Conservation (phyloP, 306 rosid genomes). For the Sophora flavescens region DNA sequence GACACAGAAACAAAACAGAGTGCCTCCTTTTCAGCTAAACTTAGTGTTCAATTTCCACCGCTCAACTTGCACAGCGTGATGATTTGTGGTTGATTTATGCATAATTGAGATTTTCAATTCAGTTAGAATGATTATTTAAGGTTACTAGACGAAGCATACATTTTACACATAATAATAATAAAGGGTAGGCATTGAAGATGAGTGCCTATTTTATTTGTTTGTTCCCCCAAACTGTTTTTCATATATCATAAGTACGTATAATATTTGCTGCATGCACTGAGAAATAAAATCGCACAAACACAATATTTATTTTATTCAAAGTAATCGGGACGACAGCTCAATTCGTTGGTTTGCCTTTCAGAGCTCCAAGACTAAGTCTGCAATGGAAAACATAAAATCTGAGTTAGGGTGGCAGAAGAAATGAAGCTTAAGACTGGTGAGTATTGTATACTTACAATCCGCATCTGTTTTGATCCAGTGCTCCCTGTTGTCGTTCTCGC, state of each 20-base stretch:
- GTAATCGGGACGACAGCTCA: conserved; percentile 22
- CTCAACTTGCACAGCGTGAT: conserved; percentile 2
- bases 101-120: not conserved
- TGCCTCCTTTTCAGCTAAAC: too few species aligned
- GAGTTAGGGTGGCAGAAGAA: conserved; percentile 19
- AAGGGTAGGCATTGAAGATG: conserved; percentile 48
- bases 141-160: conserved; percentile 13
- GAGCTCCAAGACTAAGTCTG: conserved; percentile 91
- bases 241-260: conserved; percentile 35
- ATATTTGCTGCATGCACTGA: conserved; percentile 46
- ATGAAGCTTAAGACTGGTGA: not conserved
- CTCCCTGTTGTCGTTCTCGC: conserved; percentile 72
- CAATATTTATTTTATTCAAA: conserved; percentile 39
- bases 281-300: conserved; percentile 43
- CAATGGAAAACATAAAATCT: conserved; percentile 36
- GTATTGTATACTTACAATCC: conserved; percentile 83
- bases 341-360: conserved; percentile 50
- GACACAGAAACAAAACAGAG: too few species aligned
- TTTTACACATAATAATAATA: conserved; percentile 40
- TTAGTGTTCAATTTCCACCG: too few species aligned
- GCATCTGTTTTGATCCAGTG: conserved; percentile 96
- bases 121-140: conserved; percentile 7
- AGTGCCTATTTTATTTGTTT: conserved; percentile 47
- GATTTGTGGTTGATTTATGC: conserved; percentile 3
- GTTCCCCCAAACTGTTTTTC: conserved; percentile 36